These are phyloP conservation scores for Rhizophagus sp. DNA, from an alignment of 192 early-diverging fungal species.

Conservation along the genomic window DNA sequence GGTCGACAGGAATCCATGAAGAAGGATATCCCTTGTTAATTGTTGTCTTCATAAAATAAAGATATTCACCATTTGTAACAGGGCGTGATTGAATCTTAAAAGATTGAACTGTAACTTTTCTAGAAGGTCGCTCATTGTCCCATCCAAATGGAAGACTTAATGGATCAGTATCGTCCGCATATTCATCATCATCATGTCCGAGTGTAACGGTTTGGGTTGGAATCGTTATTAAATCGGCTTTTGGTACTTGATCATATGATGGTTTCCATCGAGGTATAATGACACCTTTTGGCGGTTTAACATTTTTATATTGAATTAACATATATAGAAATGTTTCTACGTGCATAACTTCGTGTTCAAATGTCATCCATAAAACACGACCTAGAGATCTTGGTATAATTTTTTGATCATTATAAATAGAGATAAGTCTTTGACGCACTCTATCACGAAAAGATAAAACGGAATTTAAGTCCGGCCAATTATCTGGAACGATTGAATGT, in stretches of 20 bases:
- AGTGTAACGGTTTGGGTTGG: constrained; percentile 42
- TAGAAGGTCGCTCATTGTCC: constrained; percentile 85
- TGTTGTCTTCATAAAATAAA: constrained; percentile 49
- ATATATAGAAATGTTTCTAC: constrained; percentile 91
- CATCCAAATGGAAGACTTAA: constrained; percentile 69
- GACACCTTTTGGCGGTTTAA: constrained; percentile 49
- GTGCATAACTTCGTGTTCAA: constrained; percentile 95
- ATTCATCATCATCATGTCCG: constrained; percentile 68
- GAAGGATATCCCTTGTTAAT: constrained; percentile 45
- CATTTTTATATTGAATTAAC: constrained; percentile 69
- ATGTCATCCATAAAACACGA: constrained; percentile 80
- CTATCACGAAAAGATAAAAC: constrained; percentile 69
- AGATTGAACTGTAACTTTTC: constrained; percentile 34
- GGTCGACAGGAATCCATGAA: constrained; percentile 53
- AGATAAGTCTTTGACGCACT: constrained; percentile 56
- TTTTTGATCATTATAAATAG: constrained; percentile 45
- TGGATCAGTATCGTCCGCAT: constrained; percentile 42
- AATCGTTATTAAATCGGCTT: constrained; percentile 27
- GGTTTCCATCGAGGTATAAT: constrained; percentile 33
- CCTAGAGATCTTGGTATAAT: constrained; percentile 42
- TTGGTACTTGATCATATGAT: background rate
- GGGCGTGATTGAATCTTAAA: constrained; percentile 77
- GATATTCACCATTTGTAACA: constrained; percentile 80
- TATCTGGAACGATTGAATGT: constrained; percentile 67
- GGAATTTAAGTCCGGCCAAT: constrained; percentile 72